These are phyloP conservation scores for Terfezia boudieri DNA, from an alignment of 495 filamentous ascomycete genomes.

Conservation along the genomic window DNA sequence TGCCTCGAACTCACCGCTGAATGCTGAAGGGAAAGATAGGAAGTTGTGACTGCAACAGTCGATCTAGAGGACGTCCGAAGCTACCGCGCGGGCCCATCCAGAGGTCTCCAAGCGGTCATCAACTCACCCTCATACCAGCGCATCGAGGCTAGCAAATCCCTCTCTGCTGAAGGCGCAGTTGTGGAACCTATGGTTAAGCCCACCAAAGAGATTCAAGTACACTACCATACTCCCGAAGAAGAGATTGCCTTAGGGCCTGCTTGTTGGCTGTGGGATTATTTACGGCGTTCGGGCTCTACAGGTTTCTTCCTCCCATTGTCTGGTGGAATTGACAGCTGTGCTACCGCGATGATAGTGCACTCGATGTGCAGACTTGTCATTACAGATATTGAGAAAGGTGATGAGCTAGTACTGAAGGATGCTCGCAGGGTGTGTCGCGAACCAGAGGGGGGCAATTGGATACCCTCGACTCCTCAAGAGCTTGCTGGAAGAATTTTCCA, in stretches of 20 bases:
- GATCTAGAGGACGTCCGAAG: conserved; percentile 56
- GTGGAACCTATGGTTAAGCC: conserved; percentile 22
- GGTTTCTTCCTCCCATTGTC: conserved; percentile 34
- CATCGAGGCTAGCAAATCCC: conserved; percentile 24
- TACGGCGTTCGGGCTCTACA: conserved; percentile 38
- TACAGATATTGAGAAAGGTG: conserved; percentile 34
- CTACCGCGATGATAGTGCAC: conserved; percentile 44
- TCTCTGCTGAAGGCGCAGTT: conserved; percentile 18
- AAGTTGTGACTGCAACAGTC: conserved; percentile 59
- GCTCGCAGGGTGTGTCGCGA: conserved; percentile 38
- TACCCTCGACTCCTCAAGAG: conserved; percentile 38
- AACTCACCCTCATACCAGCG: conserved; percentile 18
- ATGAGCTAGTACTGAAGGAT: conserved; percentile 49
- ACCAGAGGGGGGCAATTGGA: conserved; percentile 25
- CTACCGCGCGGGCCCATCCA: conserved; percentile 28
- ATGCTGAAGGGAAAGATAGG: conserved; percentile 15
- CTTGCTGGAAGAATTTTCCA: conserved; percentile 44
- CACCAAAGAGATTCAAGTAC: conserved; percentile 23
- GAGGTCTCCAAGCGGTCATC: conserved; percentile 34
- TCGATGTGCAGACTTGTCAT: conserved; percentile 61
- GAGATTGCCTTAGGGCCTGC: conserved; percentile 33
- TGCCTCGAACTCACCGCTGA: background rate
- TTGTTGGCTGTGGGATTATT: conserved; percentile 69
- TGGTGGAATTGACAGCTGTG: conserved; percentile 54
- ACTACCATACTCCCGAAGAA: conserved; percentile 38